Conservation (phyloP, 2,329 filamentous ascomycete genomes). For the Ilyonectria mors-panacis region DNA sequence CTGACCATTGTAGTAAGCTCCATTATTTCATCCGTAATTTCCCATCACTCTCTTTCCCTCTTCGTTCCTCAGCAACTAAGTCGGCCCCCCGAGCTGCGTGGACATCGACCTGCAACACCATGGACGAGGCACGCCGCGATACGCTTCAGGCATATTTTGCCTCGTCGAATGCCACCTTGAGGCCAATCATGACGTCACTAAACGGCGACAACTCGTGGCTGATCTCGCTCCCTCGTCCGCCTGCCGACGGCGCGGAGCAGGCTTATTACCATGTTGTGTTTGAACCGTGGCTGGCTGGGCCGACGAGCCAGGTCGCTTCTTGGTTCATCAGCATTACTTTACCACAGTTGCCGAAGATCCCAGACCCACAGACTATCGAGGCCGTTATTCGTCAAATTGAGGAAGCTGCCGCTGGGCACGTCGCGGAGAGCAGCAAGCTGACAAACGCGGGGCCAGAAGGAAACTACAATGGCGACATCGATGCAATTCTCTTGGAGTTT, state of each 20-base stretch:
- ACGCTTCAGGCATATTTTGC: conserved; percentile 14
- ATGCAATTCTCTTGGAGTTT: conserved; percentile 43
- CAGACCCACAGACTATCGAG: conserved; percentile 31
- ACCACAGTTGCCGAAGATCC: conserved; percentile 9
- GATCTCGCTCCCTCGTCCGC: conserved; percentile 51
- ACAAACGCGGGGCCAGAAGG: not conserved
- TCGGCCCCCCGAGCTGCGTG: not conserved
- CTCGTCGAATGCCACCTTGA: conserved; percentile 6
- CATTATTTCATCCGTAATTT: no score
- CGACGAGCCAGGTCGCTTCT: conserved; percentile 32
- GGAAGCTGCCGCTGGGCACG: conserved; percentile 9
- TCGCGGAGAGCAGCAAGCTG: not conserved
- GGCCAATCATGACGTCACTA: conserved; percentile 50
- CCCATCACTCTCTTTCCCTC: not conserved
- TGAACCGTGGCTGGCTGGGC: conserved; percentile 53
- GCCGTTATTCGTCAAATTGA: conserved; percentile 39
- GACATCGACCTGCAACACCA: not conserved
- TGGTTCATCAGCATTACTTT: conserved; percentile 44
- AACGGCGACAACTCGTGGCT: conserved; percentile 56
- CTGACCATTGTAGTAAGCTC: no score
- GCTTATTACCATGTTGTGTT: conserved; percentile 52
- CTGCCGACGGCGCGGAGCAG: conserved; percentile 39
- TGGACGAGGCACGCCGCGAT: conserved; percentile 8
- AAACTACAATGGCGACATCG: conserved; percentile 27
- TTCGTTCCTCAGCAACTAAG: not conserved